Evolutionary conservation across 2,329 filamentous ascomycete genomes (phyloP).

Genomic region (Neoscytalidium dimidiatum): DNA sequence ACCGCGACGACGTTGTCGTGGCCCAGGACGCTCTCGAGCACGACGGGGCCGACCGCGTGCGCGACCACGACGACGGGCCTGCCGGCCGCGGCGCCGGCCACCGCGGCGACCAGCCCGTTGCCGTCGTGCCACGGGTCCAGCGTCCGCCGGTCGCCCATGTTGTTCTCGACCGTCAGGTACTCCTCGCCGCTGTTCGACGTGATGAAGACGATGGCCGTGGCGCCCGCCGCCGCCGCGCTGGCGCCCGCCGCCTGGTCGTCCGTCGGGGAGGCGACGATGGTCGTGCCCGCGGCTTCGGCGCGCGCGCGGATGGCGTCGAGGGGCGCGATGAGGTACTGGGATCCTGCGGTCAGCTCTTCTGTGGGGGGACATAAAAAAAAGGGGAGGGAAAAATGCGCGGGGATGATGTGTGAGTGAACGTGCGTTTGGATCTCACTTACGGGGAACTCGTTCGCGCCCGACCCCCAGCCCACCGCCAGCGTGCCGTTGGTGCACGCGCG

Average conservation of each 20-base stretch:
- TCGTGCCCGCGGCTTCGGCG: constrained; percentile 39
- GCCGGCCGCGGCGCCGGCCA: constrained; percentile 34
- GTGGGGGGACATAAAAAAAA: too few species aligned
- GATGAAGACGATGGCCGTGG: constrained; percentile 49
- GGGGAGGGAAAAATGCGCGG: too few species aligned
- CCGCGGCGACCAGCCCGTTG: constrained; percentile 41
- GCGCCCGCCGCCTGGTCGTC: constrained; percentile 40
- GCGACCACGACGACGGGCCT: constrained; percentile 42
- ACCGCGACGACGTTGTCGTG: constrained; percentile 41
- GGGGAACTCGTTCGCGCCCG: constrained; percentile 52
- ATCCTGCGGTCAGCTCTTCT: not conserved
- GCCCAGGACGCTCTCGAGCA: constrained; percentile 38
- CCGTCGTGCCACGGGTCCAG: constrained; percentile 50
- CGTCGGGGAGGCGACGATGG: constrained; percentile 40
- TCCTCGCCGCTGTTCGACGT: constrained; percentile 52
- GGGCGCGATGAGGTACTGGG: constrained; percentile 45
- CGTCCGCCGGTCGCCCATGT: constrained; percentile 50
- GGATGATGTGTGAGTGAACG: not conserved
- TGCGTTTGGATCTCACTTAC: too few species aligned
- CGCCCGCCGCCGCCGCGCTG: constrained; percentile 39
- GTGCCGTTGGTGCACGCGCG: constrained; percentile 64
- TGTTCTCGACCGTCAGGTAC: constrained; percentile 49
- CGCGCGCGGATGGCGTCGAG: constrained; percentile 44
- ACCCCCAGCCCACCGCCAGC: constrained; percentile 70
- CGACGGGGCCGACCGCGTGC: constrained; percentile 39